Base-by-base conservation (phyloP, 2,329 filamentous ascomycete genomes). In the Chaetomiaceae sp. region DNA sequence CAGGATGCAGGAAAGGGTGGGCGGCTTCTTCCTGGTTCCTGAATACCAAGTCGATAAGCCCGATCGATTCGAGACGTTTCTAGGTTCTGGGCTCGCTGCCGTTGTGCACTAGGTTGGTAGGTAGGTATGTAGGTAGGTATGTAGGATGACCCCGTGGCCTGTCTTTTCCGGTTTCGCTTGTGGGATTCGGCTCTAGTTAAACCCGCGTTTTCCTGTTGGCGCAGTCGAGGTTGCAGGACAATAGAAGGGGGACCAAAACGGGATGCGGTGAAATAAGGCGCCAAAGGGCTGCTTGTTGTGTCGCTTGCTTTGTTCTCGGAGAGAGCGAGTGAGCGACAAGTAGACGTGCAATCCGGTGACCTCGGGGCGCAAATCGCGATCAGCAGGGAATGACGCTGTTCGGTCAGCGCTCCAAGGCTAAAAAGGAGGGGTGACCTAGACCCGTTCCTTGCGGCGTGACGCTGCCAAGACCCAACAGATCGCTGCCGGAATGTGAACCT, bases 331-430 rank as follows among this genome's bases (percentile, higher is more conserved):
- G 43, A 40, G 42, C 30, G 37, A 42, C 9, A 29, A 32, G 30
- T 8, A n/a, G 36, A 33, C 14, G 14, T 36, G 33, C n/a, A n/a
- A 47, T 42, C 48, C 36, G 49, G 47, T 57, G 48, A 47, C 46
- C 29, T 52, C 54, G 41, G 40, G 29, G 37, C 34, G 46, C 41
- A 53, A 58, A 58, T 58, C 44, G 56, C 21, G 56, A 58, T 58
- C 54, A 57, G 47, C 59, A 61, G 58, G 59, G 59, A 60, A 60
- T 61, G 59, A 60, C 59, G 59, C 58, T 60, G 58, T 29, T 50
- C 33, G 16, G 16, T 32, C 25, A 37, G 25, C 48, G 50, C 49
- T 48, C 14, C 53, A 34, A 51, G 48, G 42, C 48, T 20, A 52
- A 57, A 58, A 59, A 55, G 51, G 50, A 55, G 48, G 54, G 48